Evolutionary conservation across 2,329 filamentous ascomycete genomes (phyloP).

Genomic region (Penicillium sp.): DNA sequence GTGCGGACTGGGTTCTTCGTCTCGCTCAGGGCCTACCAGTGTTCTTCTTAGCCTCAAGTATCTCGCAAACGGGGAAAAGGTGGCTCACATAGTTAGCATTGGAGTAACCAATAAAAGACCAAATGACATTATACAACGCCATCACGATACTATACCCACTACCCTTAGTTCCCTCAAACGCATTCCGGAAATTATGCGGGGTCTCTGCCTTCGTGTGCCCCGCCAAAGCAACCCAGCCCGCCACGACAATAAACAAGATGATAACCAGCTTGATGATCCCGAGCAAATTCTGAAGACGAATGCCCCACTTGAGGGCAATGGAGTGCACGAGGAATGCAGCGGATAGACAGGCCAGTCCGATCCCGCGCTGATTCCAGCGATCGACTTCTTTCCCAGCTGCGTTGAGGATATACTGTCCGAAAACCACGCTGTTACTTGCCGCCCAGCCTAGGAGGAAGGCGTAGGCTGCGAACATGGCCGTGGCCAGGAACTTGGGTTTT

Average conservation of each 20-base stretch:
- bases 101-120: constrained; percentile 61
- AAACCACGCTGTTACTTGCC: constrained; percentile 55
- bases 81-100: constrained; percentile 62
- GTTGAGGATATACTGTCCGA: constrained; percentile 55
- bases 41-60: constrained; percentile 11
- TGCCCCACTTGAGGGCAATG: constrained; percentile 49
- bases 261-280: constrained; percentile 54
- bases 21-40: constrained; percentile 50
- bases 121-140: constrained; percentile 63
- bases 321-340: constrained; percentile 52
- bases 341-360: constrained; percentile 52
- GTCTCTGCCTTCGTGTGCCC: constrained; percentile 41
- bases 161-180: constrained; percentile 41
- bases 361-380: constrained; percentile 53
- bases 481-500: constrained; percentile 54
- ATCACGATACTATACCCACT: constrained; percentile 55
- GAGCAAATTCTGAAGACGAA: constrained; percentile 53
- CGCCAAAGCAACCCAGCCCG: constrained; percentile 43
- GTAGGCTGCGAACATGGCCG: constrained; percentile 56
- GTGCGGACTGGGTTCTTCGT: constrained; percentile 60
- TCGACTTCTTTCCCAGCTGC: constrained; percentile 45
- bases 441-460: constrained; percentile 55
- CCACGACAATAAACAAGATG: constrained; percentile 50
- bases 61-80: not conserved
- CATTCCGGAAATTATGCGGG: constrained; percentile 41